Evolutionary conservation across 2,329 filamentous ascomycete genomes (phyloP), one percentile per base, ranked within the genome.

Genomic region (Ophiostoma novo-ulmi): DNA sequence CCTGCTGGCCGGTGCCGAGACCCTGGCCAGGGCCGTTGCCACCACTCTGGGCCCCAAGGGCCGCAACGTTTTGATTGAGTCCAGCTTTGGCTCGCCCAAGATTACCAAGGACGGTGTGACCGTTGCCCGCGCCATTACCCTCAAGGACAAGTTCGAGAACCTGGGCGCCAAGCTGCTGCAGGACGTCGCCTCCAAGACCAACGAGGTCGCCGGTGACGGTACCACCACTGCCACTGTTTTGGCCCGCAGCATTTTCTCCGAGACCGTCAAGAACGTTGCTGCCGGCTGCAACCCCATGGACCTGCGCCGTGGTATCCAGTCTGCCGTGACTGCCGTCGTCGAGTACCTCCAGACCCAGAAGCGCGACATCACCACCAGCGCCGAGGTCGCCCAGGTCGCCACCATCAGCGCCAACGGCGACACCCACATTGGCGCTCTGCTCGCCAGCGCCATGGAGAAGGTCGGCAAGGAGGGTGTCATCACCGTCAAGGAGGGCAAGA

Each of bases 261-360:
- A 99, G 88, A 98, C 94, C 70, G 95, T 98, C 81, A 99, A 99
- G 91, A 99, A 99, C 81, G 95, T 99, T 75, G 95, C 95, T 75
- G 95, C 95, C 74, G 95, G 95, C 79, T 99, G 95, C 91, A 99
- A 99, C 86, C 95, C 95, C 76, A 98, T 99, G 95, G 95, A 99
- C 80, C 88, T 99, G 78, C 91, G 95, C 81, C 91, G 95, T 78
- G 95, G 95, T 82, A 98, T 95, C 78, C 95, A 99, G 86, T 92
- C 94, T 76, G 94, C 94, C 72, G 95, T 99, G 74, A 93, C 97
- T 75, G 90, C 93, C 73, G 95, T 97, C 71, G 93, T 99, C 77
- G 89, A 97, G 78, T 99, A 90, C 84, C 88, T 99, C 77, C 91
- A 94, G 84, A 87, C 91, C 81, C 95, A 99, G 88, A 97, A 97